Evolutionary conservation across 2,329 filamentous ascomycete genomes (phyloP).

Genomic region (Neofusicoccum cordaticola): DNA sequence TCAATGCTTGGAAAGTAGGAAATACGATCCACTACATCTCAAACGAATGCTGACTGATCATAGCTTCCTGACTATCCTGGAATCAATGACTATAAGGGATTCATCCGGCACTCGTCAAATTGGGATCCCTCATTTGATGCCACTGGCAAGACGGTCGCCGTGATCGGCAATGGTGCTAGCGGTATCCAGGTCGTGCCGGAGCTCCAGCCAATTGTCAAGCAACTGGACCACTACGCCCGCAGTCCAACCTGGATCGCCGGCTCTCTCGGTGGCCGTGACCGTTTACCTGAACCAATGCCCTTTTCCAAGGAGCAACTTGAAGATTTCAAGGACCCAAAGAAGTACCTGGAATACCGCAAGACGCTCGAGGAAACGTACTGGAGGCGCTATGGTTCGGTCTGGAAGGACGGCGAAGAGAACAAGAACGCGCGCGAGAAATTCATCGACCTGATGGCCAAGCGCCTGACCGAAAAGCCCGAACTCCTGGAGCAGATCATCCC

Average conservation of each 20-base stretch:
- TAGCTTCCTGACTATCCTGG: conserved; percentile 60
- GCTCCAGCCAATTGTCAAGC: conserved; percentile 52
- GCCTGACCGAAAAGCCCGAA: conserved; percentile 40
- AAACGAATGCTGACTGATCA: background rate
- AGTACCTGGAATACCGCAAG: conserved; percentile 53
- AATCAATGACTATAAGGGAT: conserved; percentile 53
- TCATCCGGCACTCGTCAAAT: conserved; percentile 59
- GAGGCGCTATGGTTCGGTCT: conserved; percentile 43
- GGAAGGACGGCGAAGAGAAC: conserved; percentile 38
- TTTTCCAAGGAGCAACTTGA: conserved; percentile 53
- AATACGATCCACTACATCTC: too few relatives aligned
- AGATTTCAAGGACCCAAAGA: conserved; percentile 58
- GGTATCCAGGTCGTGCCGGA: conserved; percentile 64
- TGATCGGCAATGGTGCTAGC: conserved; percentile 64
- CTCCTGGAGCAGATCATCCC: conserved; percentile 43
- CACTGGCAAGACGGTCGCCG: conserved; percentile 56
- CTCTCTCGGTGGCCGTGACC: conserved; percentile 49
- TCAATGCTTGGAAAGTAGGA: conserved; percentile 49
- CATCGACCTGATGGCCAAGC: conserved; percentile 37
- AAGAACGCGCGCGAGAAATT: conserved; percentile 31
- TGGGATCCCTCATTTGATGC: conserved; percentile 57
- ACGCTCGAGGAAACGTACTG: conserved; percentile 58
- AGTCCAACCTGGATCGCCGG: conserved; percentile 57
- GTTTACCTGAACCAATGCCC: conserved; percentile 42
- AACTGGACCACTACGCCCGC: conserved; percentile 55